Base-by-base conservation (phyloP, 2,329 filamentous ascomycete species). In the Paraconiothyrium sp. region DNA sequence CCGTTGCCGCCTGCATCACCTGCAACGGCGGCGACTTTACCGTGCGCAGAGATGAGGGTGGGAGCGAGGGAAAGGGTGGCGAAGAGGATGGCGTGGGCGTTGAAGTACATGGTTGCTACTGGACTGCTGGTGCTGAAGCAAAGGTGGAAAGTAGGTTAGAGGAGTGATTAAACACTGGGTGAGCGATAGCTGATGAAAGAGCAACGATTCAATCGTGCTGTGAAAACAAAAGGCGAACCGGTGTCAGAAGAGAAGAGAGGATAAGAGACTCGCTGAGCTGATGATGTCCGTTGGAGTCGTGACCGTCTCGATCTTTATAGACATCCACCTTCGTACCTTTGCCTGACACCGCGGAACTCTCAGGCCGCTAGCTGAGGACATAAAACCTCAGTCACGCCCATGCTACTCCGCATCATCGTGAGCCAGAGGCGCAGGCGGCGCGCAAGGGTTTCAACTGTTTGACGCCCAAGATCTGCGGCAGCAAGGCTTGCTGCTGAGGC, bases 1-100 rank as follows among this genome's bases (percentile, higher is more conserved):
- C 75, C 76, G 67, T 83, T 83, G 64, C 80, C 80, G 37, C 67
- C 41, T 14, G 27, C 22, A 11, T 55, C 39, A 11, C 41, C 37
- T 24, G 43, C 13, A 20, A 46, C 32, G 5, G 30, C 27, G 16
- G 41, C 22, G 41, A 46, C 11, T 20, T 57, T 44, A 16, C 43
- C 30, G 20, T 37, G 39, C 11, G 41, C 43, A 9, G 54, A 46
- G 37, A 46, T 41, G 50, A 41, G 50, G 20, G 39, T 39, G 2
- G 50, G 20, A 14, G 50, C 13, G 20, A 39, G 50, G 20, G 50
- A 43, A 16, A 43, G 50, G 20, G 50, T 35, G 54, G 48, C 48
- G 30, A 35, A 67, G 47, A 47, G 2, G 22, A 46, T 8, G 50
- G 39, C 24, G 24, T 39, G 39, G 54, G 41, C 24, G 41, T 34